Percentiles rank a stretch among this genome's conserved stretches.
These are phyloP conservation scores for Handroanthus guayacan DNA, from an alignment of 257 asterid species.

Conservation along the genomic window DNA sequence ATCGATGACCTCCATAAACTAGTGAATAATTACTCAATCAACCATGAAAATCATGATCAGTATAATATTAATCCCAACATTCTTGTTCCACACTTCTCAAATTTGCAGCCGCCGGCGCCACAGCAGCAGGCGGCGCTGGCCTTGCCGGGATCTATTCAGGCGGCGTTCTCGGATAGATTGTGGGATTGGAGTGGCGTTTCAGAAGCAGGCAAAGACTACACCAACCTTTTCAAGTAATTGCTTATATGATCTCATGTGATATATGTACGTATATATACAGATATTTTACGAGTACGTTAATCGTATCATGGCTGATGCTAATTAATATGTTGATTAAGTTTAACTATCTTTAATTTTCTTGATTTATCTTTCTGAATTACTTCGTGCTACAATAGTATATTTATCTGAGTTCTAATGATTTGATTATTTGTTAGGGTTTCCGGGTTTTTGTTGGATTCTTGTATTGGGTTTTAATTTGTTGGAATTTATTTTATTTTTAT, in stretches of 20 bases:
- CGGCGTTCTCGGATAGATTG: constrained; percentile 59
- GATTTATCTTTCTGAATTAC: not conserved
- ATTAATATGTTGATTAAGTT: too few relatives aligned
- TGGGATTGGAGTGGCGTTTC: constrained; percentile 84
- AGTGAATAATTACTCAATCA: constrained; percentile 50
- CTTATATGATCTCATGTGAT: constrained; percentile 15
- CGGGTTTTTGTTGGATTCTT: constrained; percentile 1
- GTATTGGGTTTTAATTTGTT: too few relatives aligned
- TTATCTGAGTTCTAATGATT: constrained; percentile 7
- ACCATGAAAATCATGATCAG: constrained; percentile 37
- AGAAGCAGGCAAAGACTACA: constrained; percentile 51
- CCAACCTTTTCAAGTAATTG: constrained; percentile 53
- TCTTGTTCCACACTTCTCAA: constrained; percentile 47
- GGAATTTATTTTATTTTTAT: too few relatives aligned
- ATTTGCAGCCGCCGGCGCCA: constrained; percentile 42
- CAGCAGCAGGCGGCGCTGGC: constrained; percentile 32
- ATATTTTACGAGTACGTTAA: constrained; percentile 7
- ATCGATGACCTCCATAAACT: constrained; percentile 79
- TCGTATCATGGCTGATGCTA: constrained; percentile 20
- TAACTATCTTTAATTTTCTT: too few relatives aligned
- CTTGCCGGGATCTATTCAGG: constrained; percentile 49
- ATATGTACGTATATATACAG: constrained; percentile 19
- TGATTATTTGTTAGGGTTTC: constrained; percentile 23
- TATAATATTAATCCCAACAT: constrained; percentile 31
- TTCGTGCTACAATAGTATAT: constrained; percentile 14